Percentiles rank a stretch among this genome's conserved stretches.
These are phyloP conservation scores for Globisporangium okanoganense DNA, from an alignment of 352 stramenopile genomes.

Conservation along the genomic window DNA sequence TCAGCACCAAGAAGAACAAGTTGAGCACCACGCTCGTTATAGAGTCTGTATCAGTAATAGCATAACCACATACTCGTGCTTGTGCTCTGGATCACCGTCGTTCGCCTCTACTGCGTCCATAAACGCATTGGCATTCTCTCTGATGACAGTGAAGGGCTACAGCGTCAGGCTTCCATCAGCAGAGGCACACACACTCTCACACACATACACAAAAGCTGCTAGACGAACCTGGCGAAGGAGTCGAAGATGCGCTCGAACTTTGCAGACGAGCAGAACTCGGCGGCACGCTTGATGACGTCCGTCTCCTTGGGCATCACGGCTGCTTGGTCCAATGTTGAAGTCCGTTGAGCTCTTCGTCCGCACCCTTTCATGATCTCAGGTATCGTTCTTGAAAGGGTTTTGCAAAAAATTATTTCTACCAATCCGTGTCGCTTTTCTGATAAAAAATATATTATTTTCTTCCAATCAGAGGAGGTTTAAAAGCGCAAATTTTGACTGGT, in stretches of 20 bases:
- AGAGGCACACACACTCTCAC: too few relatives aligned
- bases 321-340: not conserved
- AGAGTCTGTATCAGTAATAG: not conserved
- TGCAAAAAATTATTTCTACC: not conserved
- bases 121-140: slow-evolving; percentile 54
- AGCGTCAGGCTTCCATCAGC: not conserved
- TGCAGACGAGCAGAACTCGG: slow-evolving; percentile 60
- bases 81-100: slow-evolving; percentile 59
- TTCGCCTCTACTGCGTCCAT: slow-evolving; percentile 60
- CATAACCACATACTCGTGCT: slow-evolving; percentile 50
- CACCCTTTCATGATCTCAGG: not conserved
- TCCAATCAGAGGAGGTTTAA: too few relatives aligned
- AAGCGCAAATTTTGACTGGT: slow-evolving; percentile 6
- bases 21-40: not conserved
- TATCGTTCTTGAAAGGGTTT: not conserved
- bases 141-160: slow-evolving; percentile 5
- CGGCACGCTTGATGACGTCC: slow-evolving; percentile 55
- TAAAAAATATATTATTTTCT: too few relatives aligned
- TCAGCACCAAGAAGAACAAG: not conserved
- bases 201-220: not conserved
- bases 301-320: not conserved
- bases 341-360: not conserved
- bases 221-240: slow-evolving; percentile 47
- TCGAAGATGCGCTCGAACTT: slow-evolving; percentile 72
- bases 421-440: too few relatives aligned